Conservation (phyloP, 495 filamentous ascomycete species). For the Schizothecium vesticola region DNA sequence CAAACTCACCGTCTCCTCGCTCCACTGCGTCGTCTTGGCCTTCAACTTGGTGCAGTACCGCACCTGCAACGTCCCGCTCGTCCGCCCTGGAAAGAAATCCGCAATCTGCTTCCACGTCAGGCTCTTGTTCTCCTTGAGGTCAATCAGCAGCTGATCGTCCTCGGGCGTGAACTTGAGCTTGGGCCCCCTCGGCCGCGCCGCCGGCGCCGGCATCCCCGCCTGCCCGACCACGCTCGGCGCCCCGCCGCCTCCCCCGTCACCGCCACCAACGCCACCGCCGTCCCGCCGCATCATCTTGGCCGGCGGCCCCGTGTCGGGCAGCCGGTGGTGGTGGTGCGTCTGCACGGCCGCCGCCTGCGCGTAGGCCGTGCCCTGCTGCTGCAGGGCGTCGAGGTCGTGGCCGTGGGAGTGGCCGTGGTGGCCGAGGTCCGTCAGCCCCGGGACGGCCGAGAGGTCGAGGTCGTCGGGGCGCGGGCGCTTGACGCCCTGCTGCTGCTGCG, state of each 20-base stretch:
- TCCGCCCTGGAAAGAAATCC: slow-evolving; percentile 86
- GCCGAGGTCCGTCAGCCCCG: slow-evolving; percentile 45
- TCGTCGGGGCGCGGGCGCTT: slow-evolving; percentile 46
- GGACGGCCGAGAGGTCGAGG: slow-evolving; percentile 42
- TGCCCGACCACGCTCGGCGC: slow-evolving; percentile 73
- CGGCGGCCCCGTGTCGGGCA: slow-evolving; percentile 59
- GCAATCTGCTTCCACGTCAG: slow-evolving; percentile 95
- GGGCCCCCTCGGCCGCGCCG: slow-evolving; percentile 68
- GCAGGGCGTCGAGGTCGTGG: slow-evolving; percentile 43
- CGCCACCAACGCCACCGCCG: slow-evolving; percentile 39
- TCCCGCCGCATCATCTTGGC: slow-evolving; percentile 52
- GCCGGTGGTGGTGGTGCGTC: slow-evolving; percentile 67
- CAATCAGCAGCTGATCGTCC: slow-evolving; percentile 77
- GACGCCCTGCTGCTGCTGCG: slow-evolving; percentile 33
- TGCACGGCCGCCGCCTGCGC: slow-evolving; percentile 36
- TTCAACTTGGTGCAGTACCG: slow-evolving; percentile 92
- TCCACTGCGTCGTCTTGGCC: slow-evolving; percentile 88
- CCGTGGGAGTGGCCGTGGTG: slow-evolving; percentile 19
- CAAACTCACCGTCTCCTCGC: slow-evolving; percentile 78
- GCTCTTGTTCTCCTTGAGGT: slow-evolving; percentile 86
- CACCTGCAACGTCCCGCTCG: slow-evolving; percentile 83
- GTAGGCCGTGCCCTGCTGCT: slow-evolving; percentile 43
- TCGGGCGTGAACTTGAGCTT: slow-evolving; percentile 88
- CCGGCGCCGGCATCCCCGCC: slow-evolving; percentile 75
- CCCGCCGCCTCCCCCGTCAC: slow-evolving; percentile 40